Conservation (phyloP, 805 yeast genomes). For the Sugiyamaella americana region DNA sequence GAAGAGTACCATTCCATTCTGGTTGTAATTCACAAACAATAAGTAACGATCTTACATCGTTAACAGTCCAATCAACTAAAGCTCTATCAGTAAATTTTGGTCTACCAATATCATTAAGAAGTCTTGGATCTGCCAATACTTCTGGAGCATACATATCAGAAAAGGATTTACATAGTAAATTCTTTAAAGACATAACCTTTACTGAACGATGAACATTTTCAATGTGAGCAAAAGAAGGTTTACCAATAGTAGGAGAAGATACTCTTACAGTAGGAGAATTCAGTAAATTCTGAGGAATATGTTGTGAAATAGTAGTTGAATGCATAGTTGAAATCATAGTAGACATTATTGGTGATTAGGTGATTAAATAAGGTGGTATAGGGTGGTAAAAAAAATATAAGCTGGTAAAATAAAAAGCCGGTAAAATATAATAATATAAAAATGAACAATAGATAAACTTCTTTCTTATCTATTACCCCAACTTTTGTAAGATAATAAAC, state of each 20-base stretch:
- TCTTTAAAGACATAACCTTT: slow-evolving; percentile 1
- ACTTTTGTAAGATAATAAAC: too few species aligned
- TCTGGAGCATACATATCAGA: slow-evolving; percentile 56
- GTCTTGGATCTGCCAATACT: slow-evolving; percentile 39
- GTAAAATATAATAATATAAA: neutral
- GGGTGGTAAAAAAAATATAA: neutral
- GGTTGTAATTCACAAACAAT: slow-evolving; percentile 46
- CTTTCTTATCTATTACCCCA: too few species aligned
- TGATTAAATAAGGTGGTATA: neutral
- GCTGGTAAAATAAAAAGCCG: neutral
- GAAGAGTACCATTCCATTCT: slow-evolving; percentile 52
- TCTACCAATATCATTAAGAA: slow-evolving; percentile 36
- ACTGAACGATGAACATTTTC: slow-evolving; percentile 3
- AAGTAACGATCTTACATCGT: slow-evolving; percentile 60
- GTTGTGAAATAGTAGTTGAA: neutral
- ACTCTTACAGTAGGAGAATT: neutral
- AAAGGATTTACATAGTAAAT: slow-evolving; percentile 25
- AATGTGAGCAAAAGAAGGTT: slow-evolving; percentile 10
- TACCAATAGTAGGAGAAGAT: neutral
- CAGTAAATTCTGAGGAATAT: neutral
- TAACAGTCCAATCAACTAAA: slow-evolving; percentile 63
- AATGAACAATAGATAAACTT: neutral
- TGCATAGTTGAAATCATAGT: neutral
- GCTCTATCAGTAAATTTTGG: slow-evolving; percentile 59
- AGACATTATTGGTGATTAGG: neutral